Evolutionary conservation across 2,329 filamentous ascomycete genomes (phyloP).

Genomic region (Clonostachys rosea): DNA sequence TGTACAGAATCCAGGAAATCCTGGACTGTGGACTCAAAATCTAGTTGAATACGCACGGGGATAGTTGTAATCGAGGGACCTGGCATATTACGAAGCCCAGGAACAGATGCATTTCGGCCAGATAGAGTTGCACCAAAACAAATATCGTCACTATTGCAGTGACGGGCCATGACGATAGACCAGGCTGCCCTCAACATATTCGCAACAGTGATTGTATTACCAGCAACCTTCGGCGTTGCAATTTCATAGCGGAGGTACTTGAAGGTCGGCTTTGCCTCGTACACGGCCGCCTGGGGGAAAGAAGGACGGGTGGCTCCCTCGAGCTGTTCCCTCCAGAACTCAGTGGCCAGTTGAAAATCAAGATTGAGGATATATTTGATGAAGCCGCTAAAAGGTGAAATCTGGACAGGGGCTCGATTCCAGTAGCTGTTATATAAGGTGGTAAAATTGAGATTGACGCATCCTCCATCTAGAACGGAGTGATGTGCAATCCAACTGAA

Average conservation of each 20-base stretch:
- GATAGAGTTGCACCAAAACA: constrained; percentile 14
- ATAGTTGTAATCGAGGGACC: constrained; percentile 12
- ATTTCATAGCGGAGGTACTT: neutral
- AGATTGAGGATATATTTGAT: constrained; percentile 3
- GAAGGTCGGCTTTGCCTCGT: neutral
- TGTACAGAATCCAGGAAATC: constrained; percentile 9
- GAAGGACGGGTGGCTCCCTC: neutral
- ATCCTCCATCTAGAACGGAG: constrained; percentile 3
- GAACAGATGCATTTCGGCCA: constrained; percentile 13
- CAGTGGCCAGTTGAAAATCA: neutral
- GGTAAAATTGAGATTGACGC: neutral
- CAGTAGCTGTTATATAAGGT: constrained; percentile 2
- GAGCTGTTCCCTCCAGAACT: constrained; percentile 5
- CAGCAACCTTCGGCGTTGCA: neutral
- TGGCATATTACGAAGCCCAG: constrained; percentile 9
- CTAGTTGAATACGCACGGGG: constrained; percentile 6
- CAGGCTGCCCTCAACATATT: constrained; percentile 16
- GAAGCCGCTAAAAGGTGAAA: constrained; percentile 1
- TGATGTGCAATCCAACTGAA: constrained; percentile 3
- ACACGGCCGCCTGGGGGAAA: neutral
- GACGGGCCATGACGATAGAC: constrained; percentile 11
- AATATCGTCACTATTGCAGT: constrained; percentile 10
- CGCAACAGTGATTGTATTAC: constrained; percentile 6
- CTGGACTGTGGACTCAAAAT: constrained; percentile 3
- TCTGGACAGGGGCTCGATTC: neutral